These are phyloP conservation scores for Exobasidium cylindrosporum DNA, from an alignment of 1,284 basidiomycete genomes.

Conservation along the genomic window DNA sequence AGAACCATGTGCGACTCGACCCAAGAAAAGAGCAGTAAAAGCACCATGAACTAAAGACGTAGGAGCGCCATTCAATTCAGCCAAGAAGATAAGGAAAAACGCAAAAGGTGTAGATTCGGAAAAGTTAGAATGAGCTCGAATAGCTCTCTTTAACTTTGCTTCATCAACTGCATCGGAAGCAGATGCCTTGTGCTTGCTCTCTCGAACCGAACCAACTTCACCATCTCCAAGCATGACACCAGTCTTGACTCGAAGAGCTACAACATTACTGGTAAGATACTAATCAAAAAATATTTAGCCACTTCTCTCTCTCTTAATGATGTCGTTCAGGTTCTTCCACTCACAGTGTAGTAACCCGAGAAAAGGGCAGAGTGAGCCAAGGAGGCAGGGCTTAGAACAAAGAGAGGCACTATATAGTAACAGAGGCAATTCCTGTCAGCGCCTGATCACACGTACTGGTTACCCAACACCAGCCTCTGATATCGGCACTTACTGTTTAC, in stretches of 20 bases:
- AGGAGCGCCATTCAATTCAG: slow-evolving; percentile 55
- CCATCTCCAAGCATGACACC: slow-evolving; percentile 37
- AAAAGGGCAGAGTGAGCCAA: slow-evolving; percentile 54
- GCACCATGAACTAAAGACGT: slow-evolving; percentile 51
- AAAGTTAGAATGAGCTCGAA: slow-evolving; percentile 52
- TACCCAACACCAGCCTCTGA: not conserved
- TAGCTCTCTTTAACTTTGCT: slow-evolving; percentile 35
- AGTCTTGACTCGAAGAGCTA: slow-evolving; percentile 37
- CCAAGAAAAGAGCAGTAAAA: slow-evolving; percentile 47
- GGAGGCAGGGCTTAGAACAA: slow-evolving; percentile 52
- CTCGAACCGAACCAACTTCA: slow-evolving; percentile 23
- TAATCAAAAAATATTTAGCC: too few relatives aligned
- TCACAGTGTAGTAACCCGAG: slow-evolving; percentile 25
- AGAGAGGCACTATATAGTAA: slow-evolving; percentile 44
- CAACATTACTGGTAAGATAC: slow-evolving; percentile 45
- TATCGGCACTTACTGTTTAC: slow-evolving; percentile 5
- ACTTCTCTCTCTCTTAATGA: too few relatives aligned
- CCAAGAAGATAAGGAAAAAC: slow-evolving; percentile 54
- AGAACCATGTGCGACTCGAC: slow-evolving; percentile 42
- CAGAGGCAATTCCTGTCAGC: too few relatives aligned
- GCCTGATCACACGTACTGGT: too few relatives aligned
- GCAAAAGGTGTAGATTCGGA: slow-evolving; percentile 45
- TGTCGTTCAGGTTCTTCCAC: not conserved
- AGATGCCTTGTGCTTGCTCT: slow-evolving; percentile 17
- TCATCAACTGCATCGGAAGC: slow-evolving; percentile 27